Conservation (phyloP, 331 rosid genomes). For the Acacia pycnantha region DNA sequence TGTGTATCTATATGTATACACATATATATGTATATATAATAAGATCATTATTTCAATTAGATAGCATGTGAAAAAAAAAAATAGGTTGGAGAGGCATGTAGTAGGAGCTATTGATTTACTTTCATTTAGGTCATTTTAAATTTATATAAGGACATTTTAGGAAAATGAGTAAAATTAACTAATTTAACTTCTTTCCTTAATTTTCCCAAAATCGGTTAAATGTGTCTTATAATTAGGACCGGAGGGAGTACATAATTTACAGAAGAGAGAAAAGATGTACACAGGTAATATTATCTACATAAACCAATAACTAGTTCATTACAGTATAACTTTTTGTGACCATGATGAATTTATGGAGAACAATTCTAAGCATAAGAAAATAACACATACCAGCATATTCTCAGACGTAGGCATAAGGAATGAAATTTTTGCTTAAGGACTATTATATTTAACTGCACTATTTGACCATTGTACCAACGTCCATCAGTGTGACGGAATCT, state of each 20-base stretch:
- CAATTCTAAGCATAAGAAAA: conserved; percentile 6
- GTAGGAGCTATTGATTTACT: no score
- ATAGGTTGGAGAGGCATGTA: no score
- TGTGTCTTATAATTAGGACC: no score
- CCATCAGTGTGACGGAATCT: conserved; percentile 88
- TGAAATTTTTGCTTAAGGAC: conserved; percentile 64
- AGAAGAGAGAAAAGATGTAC: background rate
- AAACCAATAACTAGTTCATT: background rate
- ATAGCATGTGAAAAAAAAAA: no score
- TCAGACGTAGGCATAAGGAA: conserved; percentile 91
- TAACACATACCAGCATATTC: conserved; percentile 71
- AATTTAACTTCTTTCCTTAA: no score
- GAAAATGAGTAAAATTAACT: no score
- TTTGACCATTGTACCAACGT: conserved; percentile 84
- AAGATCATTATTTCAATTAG: no score
- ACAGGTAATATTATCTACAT: background rate
- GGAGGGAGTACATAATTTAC: background rate
- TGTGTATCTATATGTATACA: no score
- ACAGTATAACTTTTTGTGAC: conserved; percentile 6
- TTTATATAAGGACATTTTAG: no score
- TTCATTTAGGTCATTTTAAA: no score
- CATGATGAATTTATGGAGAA: conserved; percentile 1
- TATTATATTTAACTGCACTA: conserved; percentile 56
- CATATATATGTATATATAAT: no score
- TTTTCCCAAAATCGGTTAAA: no score